Evolutionary conservation across 805 yeast genomes (phyloP).

Genomic region (Komagataella ulmi): DNA sequence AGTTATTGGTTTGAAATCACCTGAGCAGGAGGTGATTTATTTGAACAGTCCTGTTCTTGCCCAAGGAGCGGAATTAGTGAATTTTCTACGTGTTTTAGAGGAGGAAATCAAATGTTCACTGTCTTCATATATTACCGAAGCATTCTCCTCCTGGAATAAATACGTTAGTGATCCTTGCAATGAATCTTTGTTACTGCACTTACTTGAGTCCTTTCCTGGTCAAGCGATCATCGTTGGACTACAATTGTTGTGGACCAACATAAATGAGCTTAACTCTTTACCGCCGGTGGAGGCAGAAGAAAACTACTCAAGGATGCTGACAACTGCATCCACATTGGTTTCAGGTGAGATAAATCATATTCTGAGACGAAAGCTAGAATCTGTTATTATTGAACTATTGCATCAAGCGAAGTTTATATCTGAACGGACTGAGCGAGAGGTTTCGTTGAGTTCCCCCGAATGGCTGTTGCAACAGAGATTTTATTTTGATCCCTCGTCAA

Average conservation of each 20-base stretch:
- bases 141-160: background rate
- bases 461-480: slow-evolving; percentile 47
- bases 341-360: background rate
- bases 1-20: slow-evolving; percentile 36
- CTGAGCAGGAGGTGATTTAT: slow-evolving; percentile 47
- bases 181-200: background rate
- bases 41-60: background rate
- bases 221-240: background rate
- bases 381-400: slow-evolving; percentile 51
- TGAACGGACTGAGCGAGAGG: slow-evolving; percentile 1
- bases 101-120: background rate
- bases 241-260: background rate
- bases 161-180: background rate
- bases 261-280: background rate
- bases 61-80: background rate
- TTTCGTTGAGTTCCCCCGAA: background rate
- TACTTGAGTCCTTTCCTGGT: background rate
- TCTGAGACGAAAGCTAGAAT: slow-evolving; percentile 34
- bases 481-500: slow-evolving; percentile 17
- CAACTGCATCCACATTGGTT: background rate
- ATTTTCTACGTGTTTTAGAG: background rate
- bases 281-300: background rate
- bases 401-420: slow-evolving; percentile 35
- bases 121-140: background rate
- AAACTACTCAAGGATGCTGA: background rate